Evolutionary conservation across 768 basidiomycete genomes (phyloP).

Genomic region (Dendrothele bispora): DNA sequence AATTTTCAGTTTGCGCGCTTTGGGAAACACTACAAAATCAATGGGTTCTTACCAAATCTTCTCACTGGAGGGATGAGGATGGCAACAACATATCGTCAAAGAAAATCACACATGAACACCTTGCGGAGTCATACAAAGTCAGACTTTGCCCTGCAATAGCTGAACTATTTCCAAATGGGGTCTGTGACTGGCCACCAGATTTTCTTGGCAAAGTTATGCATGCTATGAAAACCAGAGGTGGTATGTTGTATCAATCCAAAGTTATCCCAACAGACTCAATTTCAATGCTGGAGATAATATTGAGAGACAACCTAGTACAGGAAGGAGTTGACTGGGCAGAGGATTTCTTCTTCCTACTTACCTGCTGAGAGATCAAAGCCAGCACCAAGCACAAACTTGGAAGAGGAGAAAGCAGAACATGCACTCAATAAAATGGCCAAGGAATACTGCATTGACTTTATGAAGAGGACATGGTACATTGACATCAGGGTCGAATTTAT

Average conservation of each 20-base stretch:
- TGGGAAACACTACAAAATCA: slow-evolving; percentile 14
- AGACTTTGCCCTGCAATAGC: slow-evolving; percentile 23
- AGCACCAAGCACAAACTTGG: slow-evolving; percentile 14
- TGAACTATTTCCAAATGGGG: neutral
- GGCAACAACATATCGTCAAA: neutral
- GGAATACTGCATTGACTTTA: neutral
- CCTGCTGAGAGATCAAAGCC: slow-evolving; percentile 25
- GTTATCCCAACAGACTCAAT: too few species aligned
- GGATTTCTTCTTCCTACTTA: slow-evolving; percentile 25
- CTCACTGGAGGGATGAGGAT: slow-evolving; percentile 6
- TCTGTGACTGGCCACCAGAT: slow-evolving; percentile 25
- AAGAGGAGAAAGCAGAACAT: neutral
- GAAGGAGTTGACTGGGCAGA: slow-evolving; percentile 14
- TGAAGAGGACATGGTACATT: slow-evolving; percentile 22
- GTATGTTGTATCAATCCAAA: slow-evolving; percentile 16
- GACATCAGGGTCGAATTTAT: slow-evolving; percentile 29
- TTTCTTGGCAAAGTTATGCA: slow-evolving; percentile 20
- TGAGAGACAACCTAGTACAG: neutral
- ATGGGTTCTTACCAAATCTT: slow-evolving; percentile 26
- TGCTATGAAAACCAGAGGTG: slow-evolving; percentile 15
- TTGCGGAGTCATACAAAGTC: slow-evolving; percentile 18
- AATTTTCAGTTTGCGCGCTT: slow-evolving; percentile 27
- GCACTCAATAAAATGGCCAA: too few species aligned
- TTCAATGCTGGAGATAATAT: too few species aligned
- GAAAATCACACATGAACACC: slow-evolving; percentile 11